Evolutionary conservation across 75 land plant species (phyloP), one percentile per base, ranked within the genome.

Genomic region (Pinus taeda): DNA sequence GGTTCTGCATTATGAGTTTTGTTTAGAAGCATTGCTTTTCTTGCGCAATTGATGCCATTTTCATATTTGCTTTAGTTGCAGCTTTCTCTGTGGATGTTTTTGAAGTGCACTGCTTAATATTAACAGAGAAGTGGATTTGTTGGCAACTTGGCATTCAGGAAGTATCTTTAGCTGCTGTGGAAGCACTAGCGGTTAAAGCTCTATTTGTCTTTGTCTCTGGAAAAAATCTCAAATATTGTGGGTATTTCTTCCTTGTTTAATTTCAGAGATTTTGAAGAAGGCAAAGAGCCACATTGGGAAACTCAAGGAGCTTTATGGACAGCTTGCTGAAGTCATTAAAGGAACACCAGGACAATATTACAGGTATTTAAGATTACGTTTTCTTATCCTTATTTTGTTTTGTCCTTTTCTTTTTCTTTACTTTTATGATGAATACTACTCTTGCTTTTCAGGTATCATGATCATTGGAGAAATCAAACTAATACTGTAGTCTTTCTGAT

Each of bases 401-500:
- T 62, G 60, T 14, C 39, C 14, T 7, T 24, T 15, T 74, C 5
- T 45, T 59, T 15, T 74, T 36, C 26, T 13, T 33, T 37, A 36
- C 12, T 74, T 36, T 42, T 14, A 15, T 30, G 20, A 79, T 59
- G 36, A 13, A 59, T 49, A 53, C 66, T 76, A 62, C 29, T 53
- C 61, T 14, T 76, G 15, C 14, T n/a, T 49, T 70, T 14, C 71
- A 93, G 98, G 91, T 95, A 89, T 76, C 93, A 95, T 80, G 91
- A 87, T 42, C 90, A 89, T 64, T 95, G 98, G 98, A 85, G 90
- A 71, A 85, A 88, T 79, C 96, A 92, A 63, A 88, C 95, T 11
- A 87, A 93, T 76, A 81, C 82, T 33, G 93, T 81, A 30, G 92
- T 95, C 9, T 93, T 92, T 15, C 24, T 89, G 53, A 79, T 95